phyloP scores from a whole-genome alignment of 2,329 filamentous ascomycete genomes.

The Pseudocercospora musae region DNA sequence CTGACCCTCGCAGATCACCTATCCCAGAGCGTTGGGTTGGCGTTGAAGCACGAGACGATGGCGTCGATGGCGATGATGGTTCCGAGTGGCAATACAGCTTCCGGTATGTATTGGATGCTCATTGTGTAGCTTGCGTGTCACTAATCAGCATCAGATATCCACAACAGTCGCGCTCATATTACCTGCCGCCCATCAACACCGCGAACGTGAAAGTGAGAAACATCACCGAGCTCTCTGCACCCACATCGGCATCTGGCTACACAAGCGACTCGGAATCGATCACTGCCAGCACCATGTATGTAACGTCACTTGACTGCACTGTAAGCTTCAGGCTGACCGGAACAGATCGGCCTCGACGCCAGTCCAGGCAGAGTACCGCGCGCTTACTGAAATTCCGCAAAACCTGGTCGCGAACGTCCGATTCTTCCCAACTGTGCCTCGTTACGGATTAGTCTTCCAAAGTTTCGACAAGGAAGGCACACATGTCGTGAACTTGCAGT shows the following conservation, averaged over 20 bases:
- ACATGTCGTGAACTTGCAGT: constrained; percentile 5
- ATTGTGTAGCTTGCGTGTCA: no score
- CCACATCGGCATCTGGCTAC: background rate
- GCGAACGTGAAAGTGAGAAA: background rate
- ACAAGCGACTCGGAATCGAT: background rate
- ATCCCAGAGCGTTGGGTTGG: background rate
- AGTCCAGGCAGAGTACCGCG: background rate
- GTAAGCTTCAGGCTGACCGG: background rate
- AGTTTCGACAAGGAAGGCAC: background rate
- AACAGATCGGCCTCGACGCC: background rate
- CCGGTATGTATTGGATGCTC: background rate
- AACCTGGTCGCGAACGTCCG: background rate
- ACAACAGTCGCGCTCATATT: background rate
- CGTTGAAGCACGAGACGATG: background rate
- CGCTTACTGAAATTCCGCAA: background rate
- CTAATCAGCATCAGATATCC: background rate
- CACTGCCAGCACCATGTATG: background rate
- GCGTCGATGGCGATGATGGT: background rate
- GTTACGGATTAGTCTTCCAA: constrained; percentile 4
- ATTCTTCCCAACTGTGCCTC: background rate
- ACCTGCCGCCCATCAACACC: background rate
- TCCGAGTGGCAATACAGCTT: background rate
- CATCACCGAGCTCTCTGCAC: background rate
- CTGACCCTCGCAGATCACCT: background rate
- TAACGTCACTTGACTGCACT: background rate